Percentiles rank a stretch among this genome's conserved stretches.
These are phyloP conservation scores for Sporisorium scitamineum DNA, from an alignment of 1,284 basidiomycete species.

Conservation along the genomic window DNA sequence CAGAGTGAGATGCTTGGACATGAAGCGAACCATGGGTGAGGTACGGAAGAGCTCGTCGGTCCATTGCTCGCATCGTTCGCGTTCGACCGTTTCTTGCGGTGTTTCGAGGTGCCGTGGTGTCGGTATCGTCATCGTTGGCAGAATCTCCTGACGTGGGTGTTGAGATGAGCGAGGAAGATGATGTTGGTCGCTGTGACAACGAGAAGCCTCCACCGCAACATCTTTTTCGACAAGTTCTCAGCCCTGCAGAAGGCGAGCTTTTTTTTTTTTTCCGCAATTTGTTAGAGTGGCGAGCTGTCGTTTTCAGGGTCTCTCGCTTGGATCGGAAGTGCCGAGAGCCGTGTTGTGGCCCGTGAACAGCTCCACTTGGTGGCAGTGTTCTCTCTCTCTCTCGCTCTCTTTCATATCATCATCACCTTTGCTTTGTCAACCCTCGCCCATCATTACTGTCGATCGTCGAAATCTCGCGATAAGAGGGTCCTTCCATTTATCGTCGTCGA, in stretches of 20 bases:
- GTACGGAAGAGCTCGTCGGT: conserved; percentile 60
- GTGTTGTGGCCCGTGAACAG: conserved; percentile 1
- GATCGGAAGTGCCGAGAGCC: conserved; percentile 2
- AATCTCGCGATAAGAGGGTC: too few species aligned
- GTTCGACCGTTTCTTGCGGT: conserved; percentile 30
- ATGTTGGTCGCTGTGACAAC: conserved; percentile 4
- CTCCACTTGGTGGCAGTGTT: too few species aligned
- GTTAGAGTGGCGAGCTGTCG: background rate
- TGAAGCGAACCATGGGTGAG: conserved; percentile 68
- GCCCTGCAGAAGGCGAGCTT: background rate
- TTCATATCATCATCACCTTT: background rate
- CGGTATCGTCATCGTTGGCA: conserved; percentile 26
- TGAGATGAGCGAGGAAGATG: background rate
- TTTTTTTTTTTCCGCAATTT: background rate
- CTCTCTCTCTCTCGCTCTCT: background rate
- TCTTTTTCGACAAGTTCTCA: background rate
- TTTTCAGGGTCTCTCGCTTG: conserved; percentile 5
- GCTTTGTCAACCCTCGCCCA: background rate
- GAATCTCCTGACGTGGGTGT: too few species aligned
- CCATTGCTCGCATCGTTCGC: conserved; percentile 62
- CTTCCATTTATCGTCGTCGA: too few species aligned
- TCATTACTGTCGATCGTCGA: background rate
- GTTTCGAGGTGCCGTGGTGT: conserved; percentile 47
- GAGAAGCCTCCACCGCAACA: background rate
- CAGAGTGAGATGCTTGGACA: conserved; percentile 64